These are phyloP conservation scores for Paraphaeosphaeria sporulosa DNA, from an alignment of 2,329 filamentous ascomycete genomes.

Conservation along the genomic window DNA sequence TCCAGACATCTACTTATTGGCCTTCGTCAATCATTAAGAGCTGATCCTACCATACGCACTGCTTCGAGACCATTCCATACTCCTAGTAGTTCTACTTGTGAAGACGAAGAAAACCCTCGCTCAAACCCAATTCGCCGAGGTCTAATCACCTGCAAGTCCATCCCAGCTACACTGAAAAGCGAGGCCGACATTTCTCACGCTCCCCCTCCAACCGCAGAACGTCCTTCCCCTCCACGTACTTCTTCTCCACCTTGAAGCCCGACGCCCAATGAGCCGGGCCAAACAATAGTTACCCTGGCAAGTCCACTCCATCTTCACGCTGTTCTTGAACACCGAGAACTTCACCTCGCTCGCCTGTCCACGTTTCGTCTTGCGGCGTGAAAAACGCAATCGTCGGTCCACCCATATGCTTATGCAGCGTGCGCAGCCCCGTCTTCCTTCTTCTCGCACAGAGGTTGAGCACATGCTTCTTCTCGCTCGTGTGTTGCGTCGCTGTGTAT, in stretches of 20 bases:
- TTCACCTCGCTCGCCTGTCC: neutral
- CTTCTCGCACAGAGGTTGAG: neutral
- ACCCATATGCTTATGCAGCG: neutral
- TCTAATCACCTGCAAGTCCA: too few relatives aligned
- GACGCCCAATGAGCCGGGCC: neutral
- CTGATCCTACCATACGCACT: too few relatives aligned
- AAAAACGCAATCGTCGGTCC: neutral
- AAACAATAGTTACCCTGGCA: neutral
- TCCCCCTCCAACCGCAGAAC: neutral
- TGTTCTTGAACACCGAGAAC: neutral
- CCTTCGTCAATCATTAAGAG: too few relatives aligned
- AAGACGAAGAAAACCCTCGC: too few relatives aligned
- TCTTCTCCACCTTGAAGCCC: neutral
- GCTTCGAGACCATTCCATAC: too few relatives aligned
- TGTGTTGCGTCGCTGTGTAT: neutral
- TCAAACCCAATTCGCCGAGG: too few relatives aligned
- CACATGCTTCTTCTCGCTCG: neutral
- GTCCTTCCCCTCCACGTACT: neutral
- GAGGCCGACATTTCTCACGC: neutral
- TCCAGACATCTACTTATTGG: too few relatives aligned
- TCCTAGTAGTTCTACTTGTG: too few relatives aligned
- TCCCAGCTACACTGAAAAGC: too few relatives aligned
- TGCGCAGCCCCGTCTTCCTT: neutral
- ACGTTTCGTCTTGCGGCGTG: neutral
- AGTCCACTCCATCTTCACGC: conserved; percentile 2